Conservation (phyloP, 2,329 filamentous ascomycete species). For the Triangularia verruculosa region DNA sequence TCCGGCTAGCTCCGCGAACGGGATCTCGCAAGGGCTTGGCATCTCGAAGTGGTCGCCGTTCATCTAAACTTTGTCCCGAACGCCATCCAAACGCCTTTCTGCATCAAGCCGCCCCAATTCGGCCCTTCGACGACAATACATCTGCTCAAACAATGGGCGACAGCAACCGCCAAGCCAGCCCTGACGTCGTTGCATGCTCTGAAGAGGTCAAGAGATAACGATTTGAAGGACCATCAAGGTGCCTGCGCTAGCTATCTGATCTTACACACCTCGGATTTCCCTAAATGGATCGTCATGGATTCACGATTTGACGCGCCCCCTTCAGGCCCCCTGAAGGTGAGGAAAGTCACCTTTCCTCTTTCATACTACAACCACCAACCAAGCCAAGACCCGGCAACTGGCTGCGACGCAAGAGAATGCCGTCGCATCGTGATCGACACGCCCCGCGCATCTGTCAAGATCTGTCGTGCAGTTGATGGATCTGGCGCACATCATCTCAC, state of each 20-base stretch:
- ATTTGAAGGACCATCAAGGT: constrained; percentile 11
- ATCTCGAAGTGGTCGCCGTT: constrained; percentile 13
- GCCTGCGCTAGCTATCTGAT: neutral
- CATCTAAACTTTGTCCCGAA: constrained; percentile 11
- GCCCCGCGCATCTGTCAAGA: constrained; percentile 29
- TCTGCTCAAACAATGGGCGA: neutral
- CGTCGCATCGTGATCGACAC: constrained; percentile 30
- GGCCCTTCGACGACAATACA: constrained; percentile 23
- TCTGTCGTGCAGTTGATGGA: constrained; percentile 27
- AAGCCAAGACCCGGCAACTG: constrained; percentile 22
- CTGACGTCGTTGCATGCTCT: neutral
- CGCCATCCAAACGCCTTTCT: constrained; percentile 23
- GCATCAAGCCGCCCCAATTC: constrained; percentile 24
- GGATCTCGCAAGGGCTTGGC: constrained; percentile 10
- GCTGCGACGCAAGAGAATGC: constrained; percentile 21
- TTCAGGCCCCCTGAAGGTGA: constrained; percentile 12
- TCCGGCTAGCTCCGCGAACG: constrained; percentile 14
- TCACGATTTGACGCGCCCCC: constrained; percentile 5
- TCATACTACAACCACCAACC: constrained; percentile 7
- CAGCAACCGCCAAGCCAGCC: neutral
- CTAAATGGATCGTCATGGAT: constrained; percentile 10
- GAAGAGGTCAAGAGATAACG: neutral
- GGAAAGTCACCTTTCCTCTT: constrained; percentile 15
- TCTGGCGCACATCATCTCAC: neutral
- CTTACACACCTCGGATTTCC: constrained; percentile 10